Conservation (phyloP, 176 grass and related monocot genomes). For the Oryza punctata region DNA sequence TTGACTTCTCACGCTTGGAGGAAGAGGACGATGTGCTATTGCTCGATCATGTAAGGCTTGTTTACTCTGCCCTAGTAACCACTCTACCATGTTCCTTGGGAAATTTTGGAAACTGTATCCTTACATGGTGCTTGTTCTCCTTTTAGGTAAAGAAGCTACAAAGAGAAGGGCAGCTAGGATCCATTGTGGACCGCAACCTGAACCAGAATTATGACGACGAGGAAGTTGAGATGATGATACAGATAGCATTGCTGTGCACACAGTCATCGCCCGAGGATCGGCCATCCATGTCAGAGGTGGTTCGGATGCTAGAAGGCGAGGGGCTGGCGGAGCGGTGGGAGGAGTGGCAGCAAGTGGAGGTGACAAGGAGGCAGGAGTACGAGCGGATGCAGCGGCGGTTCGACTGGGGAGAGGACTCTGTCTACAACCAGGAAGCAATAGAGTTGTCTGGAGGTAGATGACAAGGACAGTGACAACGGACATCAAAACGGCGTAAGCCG, state of each 20-base stretch:
- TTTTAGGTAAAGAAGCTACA: slow-evolving; percentile 84
- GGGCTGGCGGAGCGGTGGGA: slow-evolving; percentile 77
- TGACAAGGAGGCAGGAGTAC: slow-evolving; percentile 67
- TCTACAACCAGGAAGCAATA: slow-evolving; percentile 68
- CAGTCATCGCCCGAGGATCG: slow-evolving; percentile 79
- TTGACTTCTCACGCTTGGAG: slow-evolving; percentile 81
- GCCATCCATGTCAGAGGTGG: slow-evolving; percentile 82
- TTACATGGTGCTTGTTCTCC: neutral
- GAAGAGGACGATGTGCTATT: slow-evolving; percentile 85
- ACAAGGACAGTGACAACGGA: neutral
- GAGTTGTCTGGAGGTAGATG: slow-evolving; percentile 72
- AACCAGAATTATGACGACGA: slow-evolving; percentile 35
- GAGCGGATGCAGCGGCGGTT: slow-evolving; percentile 57
- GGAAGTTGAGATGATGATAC: slow-evolving; percentile 77
- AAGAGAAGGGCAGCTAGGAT: slow-evolving; percentile 62
- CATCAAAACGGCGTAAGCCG: neutral
- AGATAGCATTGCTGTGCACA: slow-evolving; percentile 77
- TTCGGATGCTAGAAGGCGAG: slow-evolving; percentile 87
- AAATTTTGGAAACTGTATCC: neutral
- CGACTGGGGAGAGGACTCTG: slow-evolving; percentile 66
- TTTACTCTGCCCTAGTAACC: neutral
- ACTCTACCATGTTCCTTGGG: neutral
- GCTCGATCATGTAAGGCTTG: slow-evolving; percentile 72
- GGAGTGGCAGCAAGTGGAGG: slow-evolving; percentile 87
- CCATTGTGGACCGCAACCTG: slow-evolving; percentile 74